Evolutionary conservation across 2,329 filamentous ascomycete species (phyloP).

Genomic region (Verticillium tricorpus): DNA sequence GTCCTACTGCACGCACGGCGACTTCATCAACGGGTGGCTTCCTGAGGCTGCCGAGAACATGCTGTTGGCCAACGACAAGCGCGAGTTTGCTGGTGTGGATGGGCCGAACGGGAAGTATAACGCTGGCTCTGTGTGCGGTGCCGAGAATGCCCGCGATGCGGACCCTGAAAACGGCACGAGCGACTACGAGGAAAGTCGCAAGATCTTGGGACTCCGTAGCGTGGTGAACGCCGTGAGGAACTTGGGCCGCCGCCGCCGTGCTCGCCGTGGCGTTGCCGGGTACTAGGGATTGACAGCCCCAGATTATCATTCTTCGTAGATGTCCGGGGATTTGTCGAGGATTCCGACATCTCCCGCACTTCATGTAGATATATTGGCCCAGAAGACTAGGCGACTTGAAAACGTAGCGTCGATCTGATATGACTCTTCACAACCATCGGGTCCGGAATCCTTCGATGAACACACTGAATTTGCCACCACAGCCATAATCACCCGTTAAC

Average conservation of each 20-base stretch:
- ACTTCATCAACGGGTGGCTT: slow-evolving; percentile 44
- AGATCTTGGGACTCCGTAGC: neutral
- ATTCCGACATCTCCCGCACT: neutral
- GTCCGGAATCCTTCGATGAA: neutral
- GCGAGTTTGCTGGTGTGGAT: slow-evolving; percentile 29
- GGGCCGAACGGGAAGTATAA: slow-evolving; percentile 22
- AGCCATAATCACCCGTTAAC: neutral
- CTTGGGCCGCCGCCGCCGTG: neutral
- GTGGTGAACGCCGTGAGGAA: neutral
- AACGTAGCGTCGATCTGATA: neutral
- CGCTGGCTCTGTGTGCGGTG: slow-evolving; percentile 15
- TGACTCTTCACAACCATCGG: neutral
- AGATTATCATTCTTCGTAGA: neutral
- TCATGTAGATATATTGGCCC: neutral
- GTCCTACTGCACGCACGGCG: slow-evolving; percentile 38
- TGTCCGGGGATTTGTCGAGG: too few relatives aligned
- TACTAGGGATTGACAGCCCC: neutral
- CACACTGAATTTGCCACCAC: neutral
- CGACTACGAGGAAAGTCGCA: slow-evolving; percentile 27
- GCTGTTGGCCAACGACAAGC: slow-evolving; percentile 28
- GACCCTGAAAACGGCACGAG: slow-evolving; percentile 35
- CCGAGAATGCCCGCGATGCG: slow-evolving; percentile 29
- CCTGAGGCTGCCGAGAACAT: slow-evolving; percentile 34
- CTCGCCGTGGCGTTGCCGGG: neutral
- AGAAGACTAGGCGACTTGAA: neutral